A percentile compares a stretch with the other conserved stretches of the same genome.
These are phyloP conservation scores for Solanum dulcamara DNA, from an alignment of 257 asterid genomes.

Conservation along the genomic window DNA sequence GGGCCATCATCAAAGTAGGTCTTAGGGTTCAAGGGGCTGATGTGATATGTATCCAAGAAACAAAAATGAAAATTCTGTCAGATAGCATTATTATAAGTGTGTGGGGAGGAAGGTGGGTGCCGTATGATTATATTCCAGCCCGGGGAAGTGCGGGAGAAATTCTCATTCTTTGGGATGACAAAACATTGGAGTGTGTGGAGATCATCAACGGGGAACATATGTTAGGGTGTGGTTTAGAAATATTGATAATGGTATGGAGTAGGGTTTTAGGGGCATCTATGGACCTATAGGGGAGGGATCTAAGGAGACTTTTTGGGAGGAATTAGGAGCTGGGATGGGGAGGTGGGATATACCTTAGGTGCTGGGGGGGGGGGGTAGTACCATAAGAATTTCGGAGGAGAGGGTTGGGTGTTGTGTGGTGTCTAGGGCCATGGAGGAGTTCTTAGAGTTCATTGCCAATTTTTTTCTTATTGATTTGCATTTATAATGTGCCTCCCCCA, in stretches of 20 bases:
- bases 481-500: too few relatives aligned
- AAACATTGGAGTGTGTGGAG: not conserved
- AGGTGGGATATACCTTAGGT: not conserved
- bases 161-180: too few relatives aligned
- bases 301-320: not conserved
- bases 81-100: not conserved
- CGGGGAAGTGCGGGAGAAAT: not conserved
- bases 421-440: not conserved
- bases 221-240: not conserved
- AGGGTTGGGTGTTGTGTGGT: not conserved
- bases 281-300: not conserved
- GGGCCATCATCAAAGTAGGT: not conserved
- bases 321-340: too few relatives aligned
- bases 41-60: not conserved
- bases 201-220: too few relatives aligned
- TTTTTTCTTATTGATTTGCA: too few relatives aligned
- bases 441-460: not conserved
- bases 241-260: not conserved
- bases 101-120: not conserved
- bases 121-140: not conserved
- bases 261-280: not conserved
- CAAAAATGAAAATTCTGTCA: not conserved
- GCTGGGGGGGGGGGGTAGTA: not conserved
- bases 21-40: not conserved
- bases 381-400: too few relatives aligned